A percentile compares a stretch with the other conserved stretches of the same genome.
Evolutionary conservation across 1,284 basidiomycete species (phyloP).

Genomic region (Heterobasidion occidentale): DNA sequence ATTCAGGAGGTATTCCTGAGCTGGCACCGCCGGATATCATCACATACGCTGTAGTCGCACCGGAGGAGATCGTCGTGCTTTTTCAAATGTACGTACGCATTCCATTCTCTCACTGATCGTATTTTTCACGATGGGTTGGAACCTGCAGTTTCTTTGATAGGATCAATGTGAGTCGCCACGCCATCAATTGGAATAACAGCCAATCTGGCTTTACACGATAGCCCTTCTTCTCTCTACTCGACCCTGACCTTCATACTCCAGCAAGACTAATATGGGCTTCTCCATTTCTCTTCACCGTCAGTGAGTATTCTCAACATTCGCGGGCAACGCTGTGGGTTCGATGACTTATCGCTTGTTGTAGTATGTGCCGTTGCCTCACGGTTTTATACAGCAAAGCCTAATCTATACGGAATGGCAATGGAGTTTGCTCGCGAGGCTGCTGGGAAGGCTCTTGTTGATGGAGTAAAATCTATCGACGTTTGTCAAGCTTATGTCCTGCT

Average conservation of each 20-base stretch:
- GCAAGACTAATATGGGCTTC: conserved; percentile 38
- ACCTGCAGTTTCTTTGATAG: conserved; percentile 41
- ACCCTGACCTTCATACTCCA: conserved; percentile 46
- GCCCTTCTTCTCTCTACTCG: conserved; percentile 50
- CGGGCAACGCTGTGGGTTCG: not conserved
- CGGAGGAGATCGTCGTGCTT: conserved; percentile 50
- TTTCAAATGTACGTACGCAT: conserved; percentile 41
- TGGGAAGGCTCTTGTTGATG: conserved; percentile 40
- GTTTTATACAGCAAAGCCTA: conserved; percentile 33
- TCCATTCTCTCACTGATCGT: not conserved
- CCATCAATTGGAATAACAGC: not conserved
- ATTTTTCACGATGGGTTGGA: not conserved
- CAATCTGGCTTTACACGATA: conserved; percentile 12
- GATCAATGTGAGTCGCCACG: conserved; percentile 35
- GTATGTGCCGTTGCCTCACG: conserved; percentile 47
- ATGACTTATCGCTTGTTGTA: conserved; percentile 12
- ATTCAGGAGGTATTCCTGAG: not conserved
- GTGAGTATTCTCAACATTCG: conserved; percentile 29
- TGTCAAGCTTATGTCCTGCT: conserved; percentile 48
- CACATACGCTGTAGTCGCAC: conserved; percentile 36
- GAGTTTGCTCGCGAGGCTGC: conserved; percentile 46
- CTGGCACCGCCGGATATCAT: conserved; percentile 28
- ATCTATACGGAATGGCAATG: conserved; percentile 39
- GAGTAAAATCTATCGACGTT: conserved; percentile 40
- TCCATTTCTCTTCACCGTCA: conserved; percentile 53